Evolutionary conservation across 2,329 filamentous ascomycete genomes (phyloP).

Genomic region (Nigrospora sphaerica): DNA sequence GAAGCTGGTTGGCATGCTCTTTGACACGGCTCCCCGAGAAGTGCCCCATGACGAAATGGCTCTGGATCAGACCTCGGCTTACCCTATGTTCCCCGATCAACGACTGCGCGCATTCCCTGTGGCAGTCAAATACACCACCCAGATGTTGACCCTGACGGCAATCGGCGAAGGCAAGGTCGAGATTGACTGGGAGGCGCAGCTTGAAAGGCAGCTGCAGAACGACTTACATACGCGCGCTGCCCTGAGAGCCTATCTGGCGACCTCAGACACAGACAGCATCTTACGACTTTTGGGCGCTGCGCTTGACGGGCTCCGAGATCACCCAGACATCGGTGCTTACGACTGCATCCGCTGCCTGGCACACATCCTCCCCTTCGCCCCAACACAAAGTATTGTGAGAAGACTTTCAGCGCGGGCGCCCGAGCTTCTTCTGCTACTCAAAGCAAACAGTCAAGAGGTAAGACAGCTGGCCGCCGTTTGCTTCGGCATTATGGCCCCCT

Average conservation of each 20-base stretch:
- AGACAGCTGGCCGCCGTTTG: slow-evolving; percentile 61
- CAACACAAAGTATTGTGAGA: slow-evolving; percentile 18
- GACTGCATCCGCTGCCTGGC: slow-evolving; percentile 18
- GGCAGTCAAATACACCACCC: slow-evolving; percentile 61
- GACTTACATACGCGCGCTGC: slow-evolving; percentile 57
- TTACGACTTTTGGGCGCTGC: slow-evolving; percentile 43
- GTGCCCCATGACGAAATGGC: slow-evolving; percentile 18
- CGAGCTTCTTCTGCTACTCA: slow-evolving; percentile 52
- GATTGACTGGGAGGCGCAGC: slow-evolving; percentile 75
- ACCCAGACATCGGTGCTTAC: slow-evolving; percentile 25
- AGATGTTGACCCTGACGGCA: slow-evolving; percentile 43
- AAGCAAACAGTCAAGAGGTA: slow-evolving; percentile 65
- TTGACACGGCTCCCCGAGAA: slow-evolving; percentile 21
- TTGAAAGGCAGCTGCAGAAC: slow-evolving; percentile 66
- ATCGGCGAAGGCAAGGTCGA: slow-evolving; percentile 51
- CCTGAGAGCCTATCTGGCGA: slow-evolving; percentile 47
- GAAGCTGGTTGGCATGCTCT: slow-evolving; percentile 42
- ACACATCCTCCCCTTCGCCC: slow-evolving; percentile 21
- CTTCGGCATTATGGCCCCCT: slow-evolving; percentile 70
- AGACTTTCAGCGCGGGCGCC: slow-evolving; percentile 36
- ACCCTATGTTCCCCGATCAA: slow-evolving; percentile 31
- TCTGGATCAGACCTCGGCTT: slow-evolving; percentile 31
- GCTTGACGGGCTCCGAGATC: slow-evolving; percentile 48
- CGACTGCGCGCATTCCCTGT: slow-evolving; percentile 53
- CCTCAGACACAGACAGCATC: slow-evolving; percentile 29